Base-by-base conservation (phyloP, 1,139 yeast genomes). In the Yamadazyma taylorii region DNA sequence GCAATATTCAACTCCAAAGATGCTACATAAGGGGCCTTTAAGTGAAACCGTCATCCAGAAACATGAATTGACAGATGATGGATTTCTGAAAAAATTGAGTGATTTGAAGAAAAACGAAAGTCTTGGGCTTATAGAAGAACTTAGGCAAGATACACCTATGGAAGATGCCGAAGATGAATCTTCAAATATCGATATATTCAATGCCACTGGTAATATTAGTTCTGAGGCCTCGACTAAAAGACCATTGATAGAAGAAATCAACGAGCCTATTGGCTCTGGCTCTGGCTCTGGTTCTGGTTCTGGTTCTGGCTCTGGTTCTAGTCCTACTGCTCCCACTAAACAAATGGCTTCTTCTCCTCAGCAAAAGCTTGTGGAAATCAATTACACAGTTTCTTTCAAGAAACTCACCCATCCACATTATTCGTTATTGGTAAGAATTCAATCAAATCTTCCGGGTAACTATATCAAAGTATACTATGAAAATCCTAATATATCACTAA, bases 1-100 rank as follows among this genome's bases (percentile, higher is more conserved):
- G 38, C 80, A 49, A 40, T 69, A 45, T 56, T 66, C 55, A 55
- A 70, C 73, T 4, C 92, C 90, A 1, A 84, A 81, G 50, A 70
- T 85, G 79, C 54, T 68, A 6, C 60, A 69, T 38, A 84, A 84
- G 59, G 90, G 90, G 1, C 69, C 65, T 8, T 55, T 69, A 23
- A 54, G 68, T 14, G 48, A 54, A 15, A 66, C 78, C 0, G 67
- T 61, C 32, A 51, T 73, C 6, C 50, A 57, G 6, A 46, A 52
- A 23, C 51, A 60, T 22, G 71, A 70, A 24, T 48, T 69, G 33
- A 22, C 40, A 3, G 63, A 55, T 24, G 49, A 55, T 9, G 72
- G 66, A 6, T 53, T 70, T 22, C 63, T 61, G 42, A 59, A 62
- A 36, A 56, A 55, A 41, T 43, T 65, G 30, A 59, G 61, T 30